Evolutionary conservation across 306 rosid species (phyloP).

Genomic region (Delonix regia): DNA sequence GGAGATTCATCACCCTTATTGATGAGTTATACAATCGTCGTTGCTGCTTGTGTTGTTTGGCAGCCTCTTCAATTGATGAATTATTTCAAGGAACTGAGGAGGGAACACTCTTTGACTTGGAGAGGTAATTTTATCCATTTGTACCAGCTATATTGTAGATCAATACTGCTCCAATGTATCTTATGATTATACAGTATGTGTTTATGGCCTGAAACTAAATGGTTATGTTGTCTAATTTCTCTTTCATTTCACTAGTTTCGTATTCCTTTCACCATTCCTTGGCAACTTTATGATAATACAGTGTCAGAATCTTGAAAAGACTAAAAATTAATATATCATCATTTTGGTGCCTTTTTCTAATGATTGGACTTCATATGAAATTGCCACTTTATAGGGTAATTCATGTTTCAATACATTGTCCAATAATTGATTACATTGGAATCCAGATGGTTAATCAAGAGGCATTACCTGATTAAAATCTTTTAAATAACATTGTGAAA

Average conservation of each 20-base stretch:
- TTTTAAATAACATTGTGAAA: neutral
- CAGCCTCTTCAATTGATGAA: conserved; percentile 86
- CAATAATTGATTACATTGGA: conserved; percentile 16
- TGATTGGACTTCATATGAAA: neutral
- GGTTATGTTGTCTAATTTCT: conserved; percentile 7
- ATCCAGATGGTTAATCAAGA: neutral
- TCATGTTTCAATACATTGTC: neutral
- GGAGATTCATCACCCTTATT: conserved; percentile 88
- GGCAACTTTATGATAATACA: neutral
- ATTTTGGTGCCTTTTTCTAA: neutral
- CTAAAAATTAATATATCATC: neutral
- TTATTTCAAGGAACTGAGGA: conserved; percentile 96
- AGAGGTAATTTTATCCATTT: conserved; percentile 61
- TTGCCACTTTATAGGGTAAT: neutral
- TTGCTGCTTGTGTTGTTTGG: conserved; percentile 75
- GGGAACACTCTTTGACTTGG: conserved; percentile 92
- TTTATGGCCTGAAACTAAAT: conserved; percentile 10
- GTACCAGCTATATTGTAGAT: conserved; percentile 24
- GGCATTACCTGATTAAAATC: neutral
- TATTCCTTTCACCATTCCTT: neutral
- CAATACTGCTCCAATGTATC: neutral
- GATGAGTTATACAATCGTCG: conserved; percentile 96
- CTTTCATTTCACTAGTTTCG: neutral
- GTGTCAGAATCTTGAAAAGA: neutral
- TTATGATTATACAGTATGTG: conserved; percentile 23